These are phyloP conservation scores for Cubamyces sp. DNA, from an alignment of 768 basidiomycete genomes.

Conservation along the genomic window DNA sequence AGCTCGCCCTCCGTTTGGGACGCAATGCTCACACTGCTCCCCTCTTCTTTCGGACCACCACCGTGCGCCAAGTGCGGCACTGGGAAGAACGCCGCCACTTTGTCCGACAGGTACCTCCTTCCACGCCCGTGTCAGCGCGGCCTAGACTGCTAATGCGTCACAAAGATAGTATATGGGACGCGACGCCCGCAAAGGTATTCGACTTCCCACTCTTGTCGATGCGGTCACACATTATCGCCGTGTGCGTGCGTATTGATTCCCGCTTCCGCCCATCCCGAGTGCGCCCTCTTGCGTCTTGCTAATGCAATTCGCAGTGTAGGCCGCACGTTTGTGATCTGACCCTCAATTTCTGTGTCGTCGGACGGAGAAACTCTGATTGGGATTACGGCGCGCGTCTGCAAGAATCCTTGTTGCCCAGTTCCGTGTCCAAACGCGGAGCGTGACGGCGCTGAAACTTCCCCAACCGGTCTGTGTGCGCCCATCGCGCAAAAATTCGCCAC, in stretches of 20 bases:
- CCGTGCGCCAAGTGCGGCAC: neutral
- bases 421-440: no score
- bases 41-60: neutral
- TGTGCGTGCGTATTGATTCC: neutral
- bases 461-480: neutral
- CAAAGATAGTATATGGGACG: neutral
- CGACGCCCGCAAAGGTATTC: neutral
- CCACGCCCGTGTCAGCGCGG: neutral
- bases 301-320: no score
- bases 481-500: neutral
- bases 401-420: no score
- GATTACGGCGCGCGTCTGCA: neutral
- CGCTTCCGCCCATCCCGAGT: slow-evolving; percentile 2
- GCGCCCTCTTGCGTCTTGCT: neutral
- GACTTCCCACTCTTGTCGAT: neutral
- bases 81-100: neutral
- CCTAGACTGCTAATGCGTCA: neutral
- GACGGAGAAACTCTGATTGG: neutral
- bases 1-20: neutral
- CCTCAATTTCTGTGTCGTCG: neutral
- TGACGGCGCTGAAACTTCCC: no score
- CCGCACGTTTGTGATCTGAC: neutral
- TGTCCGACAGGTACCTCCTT: neutral
- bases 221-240: slow-evolving; percentile 14
- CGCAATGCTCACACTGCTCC: neutral